phyloP scores from a whole-genome alignment of 345 rosid species.

The Linum usitatissimum region DNA sequence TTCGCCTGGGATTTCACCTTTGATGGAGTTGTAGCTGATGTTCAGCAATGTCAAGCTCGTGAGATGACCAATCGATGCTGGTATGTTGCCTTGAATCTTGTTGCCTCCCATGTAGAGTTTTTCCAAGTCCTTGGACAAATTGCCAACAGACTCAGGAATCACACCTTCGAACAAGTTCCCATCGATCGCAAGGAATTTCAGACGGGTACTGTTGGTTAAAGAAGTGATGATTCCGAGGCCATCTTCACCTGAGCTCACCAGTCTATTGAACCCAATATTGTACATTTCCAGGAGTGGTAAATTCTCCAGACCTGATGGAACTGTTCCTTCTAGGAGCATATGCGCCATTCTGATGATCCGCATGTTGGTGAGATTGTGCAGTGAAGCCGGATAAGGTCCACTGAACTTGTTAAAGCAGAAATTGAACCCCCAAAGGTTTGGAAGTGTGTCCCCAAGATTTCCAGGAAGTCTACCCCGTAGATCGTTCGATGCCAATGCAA shows the following conservation, averaged over 20 bases:
- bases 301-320: constrained; percentile 28
- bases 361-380: constrained; percentile 35
- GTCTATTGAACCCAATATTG: constrained; percentile 24
- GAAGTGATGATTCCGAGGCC: constrained; percentile 29
- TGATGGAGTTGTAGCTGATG: constrained; percentile 29
- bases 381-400: constrained; percentile 33
- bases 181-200: constrained; percentile 28
- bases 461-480: constrained; percentile 30
- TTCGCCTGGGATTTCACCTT: constrained; percentile 35
- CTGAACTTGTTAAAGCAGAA: constrained; percentile 33
- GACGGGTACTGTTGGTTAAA: constrained; percentile 28
- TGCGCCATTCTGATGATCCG: constrained; percentile 21
- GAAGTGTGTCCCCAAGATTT: constrained; percentile 30
- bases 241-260: constrained; percentile 20
- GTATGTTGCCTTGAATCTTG: constrained; percentile 26
- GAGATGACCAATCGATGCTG: constrained; percentile 26
- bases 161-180: constrained; percentile 32
- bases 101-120: constrained; percentile 33
- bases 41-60: constrained; percentile 28
- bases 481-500: constrained; percentile 34
- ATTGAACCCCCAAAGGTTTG: constrained; percentile 31
- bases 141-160: constrained; percentile 34
- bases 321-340: constrained; percentile 30
- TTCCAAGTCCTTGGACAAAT: constrained; percentile 25
- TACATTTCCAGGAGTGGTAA: constrained; percentile 32